phyloP scores from a whole-genome alignment of 352 stramenopile species.

The Pythium folliculosum region DNA sequence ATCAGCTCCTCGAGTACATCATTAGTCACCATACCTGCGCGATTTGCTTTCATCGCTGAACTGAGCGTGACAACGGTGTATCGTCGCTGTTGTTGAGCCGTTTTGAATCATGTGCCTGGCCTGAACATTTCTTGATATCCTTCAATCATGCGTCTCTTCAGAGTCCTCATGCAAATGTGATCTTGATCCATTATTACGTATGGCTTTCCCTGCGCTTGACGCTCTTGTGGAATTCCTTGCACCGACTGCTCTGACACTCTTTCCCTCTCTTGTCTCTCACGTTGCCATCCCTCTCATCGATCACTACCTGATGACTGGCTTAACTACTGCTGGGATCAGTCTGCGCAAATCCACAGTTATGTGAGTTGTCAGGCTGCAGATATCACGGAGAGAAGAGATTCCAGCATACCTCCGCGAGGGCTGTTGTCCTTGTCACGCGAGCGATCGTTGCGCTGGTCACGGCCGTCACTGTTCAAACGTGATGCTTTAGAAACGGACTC shows the following conservation, averaged over 20 bases:
- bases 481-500: background rate
- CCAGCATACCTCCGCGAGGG: slow-evolving; percentile 16
- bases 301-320: background rate
- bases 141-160: slow-evolving; percentile 22
- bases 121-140: slow-evolving; percentile 14
- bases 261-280: background rate
- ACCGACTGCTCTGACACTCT: background rate
- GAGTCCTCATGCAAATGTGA: slow-evolving; percentile 27
- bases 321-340: slow-evolving; percentile 4
- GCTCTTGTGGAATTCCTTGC: slow-evolving; percentile 4
- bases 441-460: slow-evolving; percentile 7
- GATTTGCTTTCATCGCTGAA: too few relatives aligned
- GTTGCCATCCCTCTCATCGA: background rate
- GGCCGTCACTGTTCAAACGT: slow-evolving; percentile 11
- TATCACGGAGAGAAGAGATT: background rate
- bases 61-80: too few relatives aligned
- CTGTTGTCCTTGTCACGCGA: slow-evolving; percentile 13
- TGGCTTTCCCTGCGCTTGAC: slow-evolving; percentile 19
- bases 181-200: slow-evolving; percentile 46
- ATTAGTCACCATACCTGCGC: background rate
- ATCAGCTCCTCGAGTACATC: background rate
- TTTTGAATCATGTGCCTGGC: slow-evolving; percentile 1
- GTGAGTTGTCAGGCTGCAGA: background rate
- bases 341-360: too few relatives aligned
- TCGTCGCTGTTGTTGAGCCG: too few relatives aligned